Evolutionary conservation across 2,329 filamentous ascomycete genomes (phyloP).

Genomic region (Atkinsonella hypoxylon): DNA sequence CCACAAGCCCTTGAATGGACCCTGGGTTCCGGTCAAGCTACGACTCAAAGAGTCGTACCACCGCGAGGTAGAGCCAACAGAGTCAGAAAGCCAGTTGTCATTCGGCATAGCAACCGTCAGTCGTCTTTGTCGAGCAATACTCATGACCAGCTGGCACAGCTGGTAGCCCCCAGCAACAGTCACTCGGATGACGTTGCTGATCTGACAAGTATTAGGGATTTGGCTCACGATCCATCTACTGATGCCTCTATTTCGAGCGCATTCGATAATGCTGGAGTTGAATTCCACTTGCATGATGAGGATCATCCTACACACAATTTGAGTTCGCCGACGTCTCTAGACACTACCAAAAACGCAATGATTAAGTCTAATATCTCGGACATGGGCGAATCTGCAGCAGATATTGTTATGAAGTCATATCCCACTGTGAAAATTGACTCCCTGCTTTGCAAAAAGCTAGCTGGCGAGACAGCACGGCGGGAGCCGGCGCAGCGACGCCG

Average conservation of each 20-base stretch:
- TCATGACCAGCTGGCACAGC: slow-evolving; percentile 21
- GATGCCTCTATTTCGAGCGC: not conserved
- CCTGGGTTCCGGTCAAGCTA: not conserved
- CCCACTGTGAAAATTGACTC: slow-evolving; percentile 36
- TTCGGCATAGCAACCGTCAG: slow-evolving; percentile 13
- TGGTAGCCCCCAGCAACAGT: not conserved
- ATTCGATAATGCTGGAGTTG: not conserved
- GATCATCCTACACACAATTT: slow-evolving; percentile 1
- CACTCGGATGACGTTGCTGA: slow-evolving; percentile 8
- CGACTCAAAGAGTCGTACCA: slow-evolving; percentile 10
- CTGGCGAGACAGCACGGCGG: slow-evolving; percentile 35
- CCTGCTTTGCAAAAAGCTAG: slow-evolving; percentile 41
- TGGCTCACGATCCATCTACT: slow-evolving; percentile 7
- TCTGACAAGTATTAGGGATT: slow-evolving; percentile 6
- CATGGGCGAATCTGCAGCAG: slow-evolving; percentile 28
- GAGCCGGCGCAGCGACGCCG: slow-evolving; percentile 39
- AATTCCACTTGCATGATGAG: not conserved
- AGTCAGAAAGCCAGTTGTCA: slow-evolving; percentile 28
- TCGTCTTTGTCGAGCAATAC: slow-evolving; percentile 13
- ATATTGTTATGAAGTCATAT: slow-evolving; percentile 34
- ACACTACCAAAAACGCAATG: slow-evolving; percentile 1
- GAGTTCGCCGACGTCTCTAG: not conserved
- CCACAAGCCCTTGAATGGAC: slow-evolving; percentile 1
- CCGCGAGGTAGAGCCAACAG: slow-evolving; percentile 28
- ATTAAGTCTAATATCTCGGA: not conserved